Percentiles rank a stretch among this genome's conserved stretches.
These are phyloP conservation scores for Aspergillus calidoustus DNA, from an alignment of 2,329 filamentous ascomycete genomes.

Conservation along the genomic window DNA sequence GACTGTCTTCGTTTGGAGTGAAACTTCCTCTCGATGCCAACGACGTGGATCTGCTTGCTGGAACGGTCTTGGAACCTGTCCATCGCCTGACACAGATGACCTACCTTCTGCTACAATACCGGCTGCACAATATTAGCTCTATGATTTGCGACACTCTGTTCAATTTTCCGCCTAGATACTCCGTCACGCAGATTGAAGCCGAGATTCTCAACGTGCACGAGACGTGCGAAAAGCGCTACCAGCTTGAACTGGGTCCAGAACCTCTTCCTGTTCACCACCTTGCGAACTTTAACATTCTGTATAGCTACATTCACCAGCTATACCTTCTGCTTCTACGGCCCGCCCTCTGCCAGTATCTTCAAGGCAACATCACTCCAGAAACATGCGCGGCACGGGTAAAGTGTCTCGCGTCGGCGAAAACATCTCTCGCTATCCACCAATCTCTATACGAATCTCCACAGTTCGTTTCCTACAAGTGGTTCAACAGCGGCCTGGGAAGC, in stretches of 20 bases:
- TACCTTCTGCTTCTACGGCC: conserved; percentile 44
- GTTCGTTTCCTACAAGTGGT: conserved; percentile 47
- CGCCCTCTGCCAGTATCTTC: conserved; percentile 37
- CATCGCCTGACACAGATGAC: conserved; percentile 47
- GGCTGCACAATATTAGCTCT: conserved; percentile 41
- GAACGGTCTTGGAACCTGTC: conserved; percentile 24
- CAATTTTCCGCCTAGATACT: conserved; percentile 28
- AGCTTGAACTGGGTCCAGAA: conserved; percentile 28
- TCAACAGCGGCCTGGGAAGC: conserved; percentile 43
- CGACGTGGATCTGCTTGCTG: conserved; percentile 39
- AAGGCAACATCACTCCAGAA: conserved; percentile 36
- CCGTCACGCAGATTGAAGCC: conserved; percentile 32
- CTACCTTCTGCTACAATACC: conserved; percentile 45
- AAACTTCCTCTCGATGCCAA: conserved; percentile 42
- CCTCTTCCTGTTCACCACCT: conserved; percentile 40
- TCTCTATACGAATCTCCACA: conserved; percentile 35
- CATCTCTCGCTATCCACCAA: conserved; percentile 40
- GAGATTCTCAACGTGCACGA: conserved; percentile 39
- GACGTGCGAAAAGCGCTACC: conserved; percentile 37
- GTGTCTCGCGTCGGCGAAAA: conserved; percentile 40
- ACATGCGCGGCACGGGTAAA: conserved; percentile 35
- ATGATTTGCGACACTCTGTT: conserved; percentile 43
- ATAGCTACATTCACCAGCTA: conserved; percentile 46
- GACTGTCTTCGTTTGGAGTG: conserved; percentile 34
- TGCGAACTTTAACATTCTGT: conserved; percentile 46